A percentile compares a stretch with the other conserved stretches of the same genome.
Conservation (phyloP, 495 filamentous ascomycete species). For the Xanthoparmelia taractica region DNA sequence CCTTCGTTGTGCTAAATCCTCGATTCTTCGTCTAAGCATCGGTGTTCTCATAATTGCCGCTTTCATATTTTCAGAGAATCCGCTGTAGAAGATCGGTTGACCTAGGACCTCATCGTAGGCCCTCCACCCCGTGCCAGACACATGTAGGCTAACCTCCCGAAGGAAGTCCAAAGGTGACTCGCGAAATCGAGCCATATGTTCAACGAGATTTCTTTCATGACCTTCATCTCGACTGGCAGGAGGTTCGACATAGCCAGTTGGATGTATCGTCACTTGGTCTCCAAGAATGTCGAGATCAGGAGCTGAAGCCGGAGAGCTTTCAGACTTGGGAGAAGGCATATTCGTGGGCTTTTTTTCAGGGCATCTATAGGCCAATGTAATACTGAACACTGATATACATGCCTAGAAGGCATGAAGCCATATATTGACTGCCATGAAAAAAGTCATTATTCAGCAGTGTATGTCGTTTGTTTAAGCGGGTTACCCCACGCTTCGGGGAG, state of each 20-base stretch:
- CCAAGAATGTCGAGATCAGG: slow-evolving; percentile 80
- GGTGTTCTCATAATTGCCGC: slow-evolving; percentile 61
- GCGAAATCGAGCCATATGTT: slow-evolving; percentile 75
- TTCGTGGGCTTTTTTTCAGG: not conserved
- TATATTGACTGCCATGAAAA: not conserved
- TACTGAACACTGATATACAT: not conserved
- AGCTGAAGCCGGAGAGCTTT: slow-evolving; percentile 41
- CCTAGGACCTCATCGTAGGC: slow-evolving; percentile 86
- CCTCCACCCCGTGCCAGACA: slow-evolving; percentile 87
- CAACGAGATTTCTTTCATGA: slow-evolving; percentile 67
- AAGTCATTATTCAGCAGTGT: not conserved
- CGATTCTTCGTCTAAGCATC: slow-evolving; percentile 64
- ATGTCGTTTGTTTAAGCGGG: not conserved
- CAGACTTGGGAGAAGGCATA: slow-evolving; percentile 21
- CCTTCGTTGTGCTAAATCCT: slow-evolving; percentile 65
- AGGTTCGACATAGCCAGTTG: slow-evolving; percentile 60
- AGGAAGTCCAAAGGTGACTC: slow-evolving; percentile 70
- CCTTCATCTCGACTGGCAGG: slow-evolving; percentile 34
- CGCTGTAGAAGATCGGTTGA: slow-evolving; percentile 86
- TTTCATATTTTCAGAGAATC: slow-evolving; percentile 88
- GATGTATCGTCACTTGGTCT: slow-evolving; percentile 70
- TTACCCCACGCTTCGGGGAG: slow-evolving; percentile 2
- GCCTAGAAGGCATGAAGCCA: not conserved
- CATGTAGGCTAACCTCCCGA: slow-evolving; percentile 81
- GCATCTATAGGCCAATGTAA: not conserved